Evolutionary conservation across 495 filamentous ascomycete genomes (phyloP), one percentile per base, ranked within the genome.

Genomic region (Aspergillus cavernicola): DNA sequence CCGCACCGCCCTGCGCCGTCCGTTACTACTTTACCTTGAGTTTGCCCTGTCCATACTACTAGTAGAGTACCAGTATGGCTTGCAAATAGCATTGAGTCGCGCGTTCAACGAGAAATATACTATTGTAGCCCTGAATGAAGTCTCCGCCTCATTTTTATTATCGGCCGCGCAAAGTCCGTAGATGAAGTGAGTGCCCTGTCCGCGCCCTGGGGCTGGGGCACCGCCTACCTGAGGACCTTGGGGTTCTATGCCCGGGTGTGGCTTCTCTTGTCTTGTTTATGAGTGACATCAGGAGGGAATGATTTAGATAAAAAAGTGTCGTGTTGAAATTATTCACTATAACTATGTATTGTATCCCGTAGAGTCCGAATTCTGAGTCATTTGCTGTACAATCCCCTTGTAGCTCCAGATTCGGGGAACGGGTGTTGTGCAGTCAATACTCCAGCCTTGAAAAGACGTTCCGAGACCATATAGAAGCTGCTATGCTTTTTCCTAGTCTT

Each of bases 391-490:
- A 47, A 36, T 47, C 44, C 43, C 19, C n/a, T 12, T 24, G 28
- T 36, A 47, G 24, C 15, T 35, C 31, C 31, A 47, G 19, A 31
- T 33, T 20, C 23, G 23, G 44, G 19, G 11, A 24, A 47, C 31
- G 4, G 12, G 31, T 22, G 13, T 10, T 32, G 44, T n/a, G 46
- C 46, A 50, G n/a, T 3, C 31, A 10, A 29, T 28, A 37, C n/a
- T 20, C 50, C 50, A 53, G 41, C 32, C 51, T 29, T 37, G 24
- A 31, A 42, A 35, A 38, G 46, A 46, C 41, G 41, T 31, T 32
- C 15, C 6, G 10, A 45, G 23, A 45, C 16, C 4, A 40, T 38
- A 18, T 10, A 24, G 23, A 33, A 19, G 6, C 18, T 3, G 15
- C 8, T 15, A 11, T 16, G 24, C 24, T 33, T 45, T 33, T 45